A percentile compares a stretch with the other conserved stretches of the same genome.
Conservation (phyloP, 257 asterid species). For the Petunia secreta region DNA sequence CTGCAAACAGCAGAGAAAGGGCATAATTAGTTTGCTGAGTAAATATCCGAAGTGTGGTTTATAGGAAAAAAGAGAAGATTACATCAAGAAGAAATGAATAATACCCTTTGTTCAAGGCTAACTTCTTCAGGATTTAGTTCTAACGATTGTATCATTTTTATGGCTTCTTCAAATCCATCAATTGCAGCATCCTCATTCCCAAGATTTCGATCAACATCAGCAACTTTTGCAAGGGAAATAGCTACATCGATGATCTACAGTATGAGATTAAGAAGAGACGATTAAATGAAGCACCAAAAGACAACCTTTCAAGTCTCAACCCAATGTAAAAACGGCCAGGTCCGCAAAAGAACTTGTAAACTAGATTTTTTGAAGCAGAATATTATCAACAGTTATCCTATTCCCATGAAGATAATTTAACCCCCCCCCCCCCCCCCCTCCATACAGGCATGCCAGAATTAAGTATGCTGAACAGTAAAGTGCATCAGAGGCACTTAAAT, state of each 20-base stretch:
- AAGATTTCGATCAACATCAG: slow-evolving; percentile 85
- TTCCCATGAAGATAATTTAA: not conserved
- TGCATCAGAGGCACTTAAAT: not conserved
- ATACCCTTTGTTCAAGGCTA: slow-evolving; percentile 74
- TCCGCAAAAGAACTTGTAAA: not conserved
- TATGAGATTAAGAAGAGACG: not conserved
- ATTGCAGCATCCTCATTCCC: slow-evolving; percentile 67
- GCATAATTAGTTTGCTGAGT: slow-evolving; percentile 22
- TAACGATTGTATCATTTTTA: slow-evolving; percentile 61
- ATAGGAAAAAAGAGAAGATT: not conserved
- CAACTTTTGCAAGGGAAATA: slow-evolving; percentile 85
- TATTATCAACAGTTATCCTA: not conserved
- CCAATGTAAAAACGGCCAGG: not conserved
- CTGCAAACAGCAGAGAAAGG: slow-evolving; percentile 46
- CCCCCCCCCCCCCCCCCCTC: not conserved
- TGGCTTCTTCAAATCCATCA: slow-evolving; percentile 77
- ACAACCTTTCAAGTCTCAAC: not conserved
- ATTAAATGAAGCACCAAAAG: slow-evolving; percentile 23
- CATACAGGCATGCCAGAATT: not conserved
- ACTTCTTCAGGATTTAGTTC: slow-evolving; percentile 54
- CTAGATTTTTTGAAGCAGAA: not conserved
- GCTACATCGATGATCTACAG: slow-evolving; percentile 77
- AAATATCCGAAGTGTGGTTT: not conserved
- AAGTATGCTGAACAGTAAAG: not conserved
- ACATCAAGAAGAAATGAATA: not conserved